Conservation (phyloP, 306 rosid species). For the Acacia confusa region DNA sequence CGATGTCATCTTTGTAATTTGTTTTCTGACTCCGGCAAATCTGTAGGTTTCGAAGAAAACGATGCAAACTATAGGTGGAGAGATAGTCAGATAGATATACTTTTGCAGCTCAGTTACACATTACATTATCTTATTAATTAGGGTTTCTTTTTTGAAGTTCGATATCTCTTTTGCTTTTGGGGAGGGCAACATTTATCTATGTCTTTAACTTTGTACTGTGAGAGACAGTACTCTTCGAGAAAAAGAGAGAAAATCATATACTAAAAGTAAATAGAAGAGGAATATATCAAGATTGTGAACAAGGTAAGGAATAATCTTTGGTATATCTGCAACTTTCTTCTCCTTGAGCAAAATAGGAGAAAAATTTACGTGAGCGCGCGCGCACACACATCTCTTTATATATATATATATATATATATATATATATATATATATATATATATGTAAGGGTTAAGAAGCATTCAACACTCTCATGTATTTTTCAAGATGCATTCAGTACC, state of each 20-base stretch:
- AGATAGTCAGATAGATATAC: not conserved
- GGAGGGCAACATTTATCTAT: not conserved
- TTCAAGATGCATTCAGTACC: no score
- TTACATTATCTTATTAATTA: not conserved
- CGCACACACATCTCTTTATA: no score
- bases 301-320: not conserved
- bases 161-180: not conserved
- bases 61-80: not conserved
- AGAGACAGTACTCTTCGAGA: not conserved
- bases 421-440: no score
- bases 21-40: not conserved
- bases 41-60: not conserved
- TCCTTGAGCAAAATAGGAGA: no score
- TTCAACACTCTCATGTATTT: no score
- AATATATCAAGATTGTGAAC: not conserved
- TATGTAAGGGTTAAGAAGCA: no score
- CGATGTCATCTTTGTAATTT: not conserved
- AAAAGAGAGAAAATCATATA: not conserved
- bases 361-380: no score
- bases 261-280: not conserved
- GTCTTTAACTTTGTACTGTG: not conserved
- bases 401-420: no score
- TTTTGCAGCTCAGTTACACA: not conserved
- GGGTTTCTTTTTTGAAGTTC: not conserved
- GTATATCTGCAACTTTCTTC: no score